Conservation (phyloP, 192 early-diverging fungal genomes). For the Linnemannia schmuckeri region DNA sequence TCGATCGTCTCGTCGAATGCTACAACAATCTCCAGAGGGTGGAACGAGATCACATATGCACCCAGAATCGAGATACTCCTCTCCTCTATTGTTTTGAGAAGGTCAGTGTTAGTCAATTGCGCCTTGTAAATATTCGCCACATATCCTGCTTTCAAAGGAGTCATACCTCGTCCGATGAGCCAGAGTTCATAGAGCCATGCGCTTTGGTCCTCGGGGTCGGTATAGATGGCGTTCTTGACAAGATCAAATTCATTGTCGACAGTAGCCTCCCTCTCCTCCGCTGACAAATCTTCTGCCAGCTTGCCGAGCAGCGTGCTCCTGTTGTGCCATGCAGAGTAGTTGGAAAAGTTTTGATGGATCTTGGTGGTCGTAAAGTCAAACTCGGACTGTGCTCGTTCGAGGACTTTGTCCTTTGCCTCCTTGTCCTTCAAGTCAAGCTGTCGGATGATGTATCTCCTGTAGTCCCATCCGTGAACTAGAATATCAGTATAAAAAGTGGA, state of each 20-base stretch:
- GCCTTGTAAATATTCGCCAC: background rate
- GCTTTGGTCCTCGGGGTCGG: constrained; percentile 96
- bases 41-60: constrained; percentile 44
- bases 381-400: constrained; percentile 68
- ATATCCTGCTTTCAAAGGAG: background rate
- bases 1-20: constrained; percentile 57
- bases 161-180: constrained; percentile 80
- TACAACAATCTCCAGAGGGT: constrained; percentile 46
- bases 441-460: constrained; percentile 89
- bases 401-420: constrained; percentile 38
- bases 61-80: constrained; percentile 48
- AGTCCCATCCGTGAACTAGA: constrained; percentile 96
- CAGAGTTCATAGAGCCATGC: constrained; percentile 98
- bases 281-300: constrained; percentile 58
- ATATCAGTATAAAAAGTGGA: background rate
- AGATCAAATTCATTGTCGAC: constrained; percentile 80
- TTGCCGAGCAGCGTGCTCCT: constrained; percentile 84
- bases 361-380: constrained; percentile 92
- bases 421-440: constrained; percentile 53
- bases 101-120: background rate
- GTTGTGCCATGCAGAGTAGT: constrained; percentile 99
- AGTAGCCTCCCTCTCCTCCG: constrained; percentile 55
- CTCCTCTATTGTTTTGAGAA: constrained; percentile 22
- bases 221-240: constrained; percentile 93
- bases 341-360: constrained; percentile 94